Evolutionary conservation across 176 grass and related monocot genomes (phyloP), one percentile per base, ranked within the genome.

Genomic region (Triticum dicoccoides): DNA sequence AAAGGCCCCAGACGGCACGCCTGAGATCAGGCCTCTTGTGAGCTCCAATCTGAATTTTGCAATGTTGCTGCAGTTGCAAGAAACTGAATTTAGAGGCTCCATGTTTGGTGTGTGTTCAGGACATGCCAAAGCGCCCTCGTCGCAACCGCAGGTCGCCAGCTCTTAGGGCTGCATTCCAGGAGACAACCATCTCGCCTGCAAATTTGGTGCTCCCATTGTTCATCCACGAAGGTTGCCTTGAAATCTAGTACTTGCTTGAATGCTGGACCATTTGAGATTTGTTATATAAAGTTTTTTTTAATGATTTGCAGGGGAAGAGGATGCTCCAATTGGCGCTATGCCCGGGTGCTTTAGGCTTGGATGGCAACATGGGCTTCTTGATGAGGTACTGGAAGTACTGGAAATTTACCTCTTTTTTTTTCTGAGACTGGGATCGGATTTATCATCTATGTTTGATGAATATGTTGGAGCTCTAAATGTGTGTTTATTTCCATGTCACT

Each of bases 281-380:
- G 27, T 41, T 37, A 14, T 24, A 51, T 76, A 1, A 13, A 32
- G 21, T 30, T 39, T 32, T 66, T 2, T 0, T 2, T 82, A 63
- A 76, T 45, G 64, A 3, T 67, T 67, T 87, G 9, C 41, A 96
- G 97, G 97, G 39, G 97, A 99, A 86, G 88, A 96, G 25, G 94
- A 99, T 90, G 74, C 87, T 78, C 97, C 94, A 9, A 99, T 99
- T 89, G 94, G 94, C 25, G 97, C 94, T 78, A 99, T 99, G 97
- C 97, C 97, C 0, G 97, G 97, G 83, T 99, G 97, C 79, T 99
- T 90, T 79, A 91, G 97, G 86, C 93, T 99, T 61, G 97, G 97
- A 12, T 99, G 97, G 97, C 87, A 87, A 23, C 97, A 94, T 58
- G 97, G 97, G 25, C 94, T 99, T 89, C 80, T 99, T 80, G 94